phyloP scores from a whole-genome alignment of 306 rosid genomes.

The Gastrolobium bilobum region DNA sequence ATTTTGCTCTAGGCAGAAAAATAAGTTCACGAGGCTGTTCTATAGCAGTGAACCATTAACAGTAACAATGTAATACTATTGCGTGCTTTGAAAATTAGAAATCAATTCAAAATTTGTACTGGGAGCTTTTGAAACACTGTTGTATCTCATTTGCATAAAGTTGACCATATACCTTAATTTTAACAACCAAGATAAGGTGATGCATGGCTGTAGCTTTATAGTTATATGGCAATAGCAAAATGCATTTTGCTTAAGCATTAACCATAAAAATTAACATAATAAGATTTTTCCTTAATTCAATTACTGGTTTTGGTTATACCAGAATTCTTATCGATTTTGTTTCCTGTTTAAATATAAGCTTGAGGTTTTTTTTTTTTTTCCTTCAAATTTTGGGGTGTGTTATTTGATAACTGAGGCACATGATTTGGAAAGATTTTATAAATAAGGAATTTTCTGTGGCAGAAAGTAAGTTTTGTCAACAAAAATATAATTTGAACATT shows the following conservation, averaged over 20 bases:
- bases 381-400: not conserved
- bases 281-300: not conserved
- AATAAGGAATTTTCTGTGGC: not conserved
- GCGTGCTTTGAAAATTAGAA: not conserved
- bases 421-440: not conserved
- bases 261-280: not conserved
- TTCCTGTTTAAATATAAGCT: not conserved
- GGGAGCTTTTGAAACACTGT: not conserved
- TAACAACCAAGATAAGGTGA: not conserved
- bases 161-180: not conserved
- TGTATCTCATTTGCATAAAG: not conserved
- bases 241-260: not conserved
- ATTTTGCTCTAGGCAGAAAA: not conserved
- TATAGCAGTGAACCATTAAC: not conserved
- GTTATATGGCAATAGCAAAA: not conserved
- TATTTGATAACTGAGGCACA: conserved; percentile 4
- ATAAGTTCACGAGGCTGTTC: not conserved
- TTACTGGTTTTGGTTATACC: not conserved
- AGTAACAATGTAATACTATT: not conserved
- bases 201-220: not conserved
- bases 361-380: not conserved
- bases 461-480: conserved; percentile 10
- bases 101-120: not conserved
- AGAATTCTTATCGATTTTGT: not conserved
- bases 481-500: conserved; percentile 32